phyloP scores from a whole-genome alignment of 169 alveolate genomes.

The Eimeria sp. region DNA sequence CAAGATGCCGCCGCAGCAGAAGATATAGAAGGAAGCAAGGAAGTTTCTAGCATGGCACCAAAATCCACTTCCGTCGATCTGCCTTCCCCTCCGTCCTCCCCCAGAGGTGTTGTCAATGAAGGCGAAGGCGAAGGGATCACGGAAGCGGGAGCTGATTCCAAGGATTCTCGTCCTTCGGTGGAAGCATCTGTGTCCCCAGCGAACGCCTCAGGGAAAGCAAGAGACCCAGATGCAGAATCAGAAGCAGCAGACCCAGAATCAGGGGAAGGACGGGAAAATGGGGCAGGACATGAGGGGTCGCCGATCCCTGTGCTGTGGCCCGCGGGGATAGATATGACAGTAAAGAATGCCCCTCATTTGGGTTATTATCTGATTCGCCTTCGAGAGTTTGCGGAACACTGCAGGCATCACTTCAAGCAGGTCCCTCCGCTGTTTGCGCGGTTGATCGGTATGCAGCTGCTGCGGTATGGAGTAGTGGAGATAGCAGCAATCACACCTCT shows the following conservation, averaged over 20 bases:
- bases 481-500: neutral
- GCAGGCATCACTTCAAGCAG: neutral
- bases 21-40: neutral
- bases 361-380: neutral
- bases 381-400: neutral
- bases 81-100: neutral
- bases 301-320: slow-evolving; percentile 23
- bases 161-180: neutral
- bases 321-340: neutral
- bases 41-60: neutral
- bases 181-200: slow-evolving; percentile 13
- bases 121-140: neutral
- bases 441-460: neutral
- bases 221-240: neutral
- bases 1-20: neutral
- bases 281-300: neutral
- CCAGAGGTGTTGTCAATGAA: neutral
- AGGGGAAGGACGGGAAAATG: neutral
- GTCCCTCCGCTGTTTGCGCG: neutral
- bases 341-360: neutral
- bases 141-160: neutral
- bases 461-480: neutral
- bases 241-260: neutral
- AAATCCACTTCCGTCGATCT: neutral
- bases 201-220: neutral